Conservation (phyloP, 2,329 filamentous ascomycete genomes). For the Rhynchosporium agropyri region DNA sequence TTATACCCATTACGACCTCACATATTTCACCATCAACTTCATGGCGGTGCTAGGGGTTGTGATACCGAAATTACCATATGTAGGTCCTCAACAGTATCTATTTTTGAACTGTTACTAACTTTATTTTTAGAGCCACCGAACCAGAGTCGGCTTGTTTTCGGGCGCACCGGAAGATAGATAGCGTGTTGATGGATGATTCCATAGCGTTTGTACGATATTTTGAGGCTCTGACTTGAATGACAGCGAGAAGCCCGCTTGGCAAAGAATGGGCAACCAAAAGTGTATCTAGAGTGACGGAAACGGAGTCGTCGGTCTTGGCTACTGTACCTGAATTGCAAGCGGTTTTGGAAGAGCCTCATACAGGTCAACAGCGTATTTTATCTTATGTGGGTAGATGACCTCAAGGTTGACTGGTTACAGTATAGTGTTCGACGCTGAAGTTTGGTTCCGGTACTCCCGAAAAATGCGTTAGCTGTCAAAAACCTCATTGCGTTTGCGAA, state of each 20-base stretch:
- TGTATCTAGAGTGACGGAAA: constrained; percentile 40
- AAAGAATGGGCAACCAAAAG: constrained; percentile 33
- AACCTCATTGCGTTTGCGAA: not conserved
- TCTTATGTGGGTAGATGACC: not conserved
- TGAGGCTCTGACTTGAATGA: constrained; percentile 33
- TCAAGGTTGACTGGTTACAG: constrained; percentile 9
- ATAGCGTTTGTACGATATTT: constrained; percentile 42
- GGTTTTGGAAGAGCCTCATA: constrained; percentile 10
- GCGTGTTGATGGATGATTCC: constrained; percentile 32
- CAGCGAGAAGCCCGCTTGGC: constrained; percentile 34
- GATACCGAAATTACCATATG: constrained; percentile 93
- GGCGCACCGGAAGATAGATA: constrained; percentile 64
- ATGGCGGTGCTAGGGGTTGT: constrained; percentile 89
- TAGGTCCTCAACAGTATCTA: constrained; percentile 51
- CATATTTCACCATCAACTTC: constrained; percentile 97
- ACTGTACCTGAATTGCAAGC: constrained; percentile 8
- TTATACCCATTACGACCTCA: constrained; percentile 97
- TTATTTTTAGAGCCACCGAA: constrained; percentile 67
- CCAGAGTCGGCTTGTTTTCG: constrained; percentile 75
- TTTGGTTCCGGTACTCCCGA: constrained; percentile 7
- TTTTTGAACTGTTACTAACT: constrained; percentile 30
- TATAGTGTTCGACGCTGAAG: not conserved
- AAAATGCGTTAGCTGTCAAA: not conserved
- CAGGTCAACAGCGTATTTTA: not conserved
- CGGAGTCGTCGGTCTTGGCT: constrained; percentile 28